Evolutionary conservation across 495 filamentous ascomycete species (phyloP), one percentile per base, ranked within the genome.

Genomic region (Aspergillus homomorphus): DNA sequence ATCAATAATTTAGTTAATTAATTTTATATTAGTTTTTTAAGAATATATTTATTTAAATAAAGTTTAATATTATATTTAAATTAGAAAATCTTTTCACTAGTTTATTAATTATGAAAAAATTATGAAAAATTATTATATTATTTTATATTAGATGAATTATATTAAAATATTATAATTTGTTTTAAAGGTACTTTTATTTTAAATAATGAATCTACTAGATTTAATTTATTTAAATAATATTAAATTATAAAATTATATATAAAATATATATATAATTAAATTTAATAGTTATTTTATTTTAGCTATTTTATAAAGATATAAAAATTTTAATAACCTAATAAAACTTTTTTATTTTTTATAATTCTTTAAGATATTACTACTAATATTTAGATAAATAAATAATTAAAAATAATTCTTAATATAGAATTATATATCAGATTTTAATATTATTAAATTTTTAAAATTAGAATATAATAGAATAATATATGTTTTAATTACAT

Each of bases 401-500:
- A 45, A 55, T 55, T 28, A 16, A 15, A 24, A 55, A 30, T 9
- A 55, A 16, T 15, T 55, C 22, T 30, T 55, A 24, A 55, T 55
- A 22, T 30, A 19, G 26, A 49, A 16, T 48, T 24, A 28, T 3
- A 54, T 54, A 54, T 8, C 44, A 42, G 20, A n/a, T 22, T 22
- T 54, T 38, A 21, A 15, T 22, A 42, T 8, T n/a, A n/a, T 22
- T 21, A 38, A 41, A 41, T 16, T 44, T 54, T 14, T 43, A 12
- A 4, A 30, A 56, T 4, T n/a, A 48, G 19, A 43, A 46, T 15
- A 16, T 28, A 56, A 43, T n/a, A 18, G 24, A 26, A 48, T 56
- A 48, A 9, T 48, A 21, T 45, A 45, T 16, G 15, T 33, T 20
- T 22, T 56, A 15, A 10, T 33, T 57, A 49, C 42, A 16, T 51